Percentiles rank a stretch among this genome's conserved stretches.
Evolutionary conservation across 495 filamentous ascomycete species (phyloP).

Genomic region (Amphirosellinia nigrospora): DNA sequence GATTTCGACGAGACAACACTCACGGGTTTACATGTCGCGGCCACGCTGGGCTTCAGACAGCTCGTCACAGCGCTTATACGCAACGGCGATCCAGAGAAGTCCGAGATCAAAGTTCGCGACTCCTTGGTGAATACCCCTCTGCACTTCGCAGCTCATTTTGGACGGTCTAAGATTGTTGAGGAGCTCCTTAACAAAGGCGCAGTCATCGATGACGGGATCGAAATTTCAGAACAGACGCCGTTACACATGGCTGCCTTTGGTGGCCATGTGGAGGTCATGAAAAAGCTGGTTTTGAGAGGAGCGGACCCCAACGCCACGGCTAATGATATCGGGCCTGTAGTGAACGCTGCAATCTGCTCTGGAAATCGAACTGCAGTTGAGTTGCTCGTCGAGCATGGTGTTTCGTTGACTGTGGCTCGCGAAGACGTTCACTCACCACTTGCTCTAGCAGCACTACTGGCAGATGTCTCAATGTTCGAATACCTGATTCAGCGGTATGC

Average conservation of each 20-base stretch:
- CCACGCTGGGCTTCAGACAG: conserved; percentile 38
- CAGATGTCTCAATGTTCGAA: conserved; percentile 43
- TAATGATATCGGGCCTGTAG: conserved; percentile 39
- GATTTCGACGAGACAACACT: conserved; percentile 36
- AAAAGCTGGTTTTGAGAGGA: conserved; percentile 38
- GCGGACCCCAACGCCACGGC: conserved; percentile 41
- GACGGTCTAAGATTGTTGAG: conserved; percentile 42
- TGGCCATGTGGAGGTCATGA: conserved; percentile 43
- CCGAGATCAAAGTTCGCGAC: conserved; percentile 38
- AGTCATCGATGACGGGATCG: conserved; percentile 39
- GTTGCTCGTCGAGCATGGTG: conserved; percentile 41
- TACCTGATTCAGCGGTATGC: conserved; percentile 38
- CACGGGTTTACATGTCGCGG: conserved; percentile 38
- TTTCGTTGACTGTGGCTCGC: conserved; percentile 34
- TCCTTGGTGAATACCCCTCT: conserved; percentile 37
- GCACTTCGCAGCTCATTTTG: conserved; percentile 44
- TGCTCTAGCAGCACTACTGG: conserved; percentile 36
- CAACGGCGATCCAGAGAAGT: conserved; percentile 36
- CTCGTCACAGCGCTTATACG: conserved; percentile 39
- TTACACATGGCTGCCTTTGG: conserved; percentile 45
- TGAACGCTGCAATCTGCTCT: conserved; percentile 44
- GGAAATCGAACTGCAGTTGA: conserved; percentile 42
- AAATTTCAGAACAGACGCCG: conserved; percentile 38
- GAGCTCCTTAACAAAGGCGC: conserved; percentile 41
- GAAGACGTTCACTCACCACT: conserved; percentile 36